Conservation (phyloP, 371 early-diverging fungal species). For the Circinella minor region DNA sequence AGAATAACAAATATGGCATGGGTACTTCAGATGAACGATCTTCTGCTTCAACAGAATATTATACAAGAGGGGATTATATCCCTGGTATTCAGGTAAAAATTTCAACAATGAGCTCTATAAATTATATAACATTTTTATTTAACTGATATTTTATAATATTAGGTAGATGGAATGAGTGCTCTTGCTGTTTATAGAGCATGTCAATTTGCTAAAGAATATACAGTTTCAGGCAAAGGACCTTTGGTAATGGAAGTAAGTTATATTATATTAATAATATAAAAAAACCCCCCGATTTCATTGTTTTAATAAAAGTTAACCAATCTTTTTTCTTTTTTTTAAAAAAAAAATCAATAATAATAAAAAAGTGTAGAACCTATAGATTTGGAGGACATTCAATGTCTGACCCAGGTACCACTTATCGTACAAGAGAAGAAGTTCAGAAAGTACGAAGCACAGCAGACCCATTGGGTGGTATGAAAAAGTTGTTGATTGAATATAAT, state of each 20-base stretch:
- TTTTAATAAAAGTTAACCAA: too few relatives aligned
- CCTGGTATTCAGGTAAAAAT: slow-evolving; percentile 83
- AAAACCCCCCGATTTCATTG: too few relatives aligned
- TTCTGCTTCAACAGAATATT: slow-evolving; percentile 94
- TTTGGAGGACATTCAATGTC: slow-evolving; percentile 99
- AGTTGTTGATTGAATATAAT: slow-evolving; percentile 72
- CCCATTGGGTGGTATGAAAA: slow-evolving; percentile 91
- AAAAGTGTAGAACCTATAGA: slow-evolving; percentile 78
- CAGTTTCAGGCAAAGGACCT: slow-evolving; percentile 89
- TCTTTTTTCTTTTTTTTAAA: too few relatives aligned
- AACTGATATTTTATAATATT: background rate
- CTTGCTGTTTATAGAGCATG: slow-evolving; percentile 91
- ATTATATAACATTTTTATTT: too few relatives aligned
- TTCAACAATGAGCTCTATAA: too few relatives aligned
- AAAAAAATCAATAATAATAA: too few relatives aligned
- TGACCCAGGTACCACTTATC: slow-evolving; percentile 95
- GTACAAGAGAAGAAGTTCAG: slow-evolving; percentile 97
- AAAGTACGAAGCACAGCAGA: slow-evolving; percentile 94
- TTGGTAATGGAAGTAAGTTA: slow-evolving; percentile 88
- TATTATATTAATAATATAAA: too few relatives aligned
- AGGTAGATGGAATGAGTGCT: slow-evolving; percentile 95
- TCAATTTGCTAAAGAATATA: slow-evolving; percentile 86
- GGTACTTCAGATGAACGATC: slow-evolving; percentile 94
- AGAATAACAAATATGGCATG: slow-evolving; percentile 99
- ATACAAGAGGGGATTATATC: slow-evolving; percentile 95